These are phyloP conservation scores for Penicillium alfredii DNA, from an alignment of 495 filamentous ascomycete species.

Conservation along the genomic window DNA sequence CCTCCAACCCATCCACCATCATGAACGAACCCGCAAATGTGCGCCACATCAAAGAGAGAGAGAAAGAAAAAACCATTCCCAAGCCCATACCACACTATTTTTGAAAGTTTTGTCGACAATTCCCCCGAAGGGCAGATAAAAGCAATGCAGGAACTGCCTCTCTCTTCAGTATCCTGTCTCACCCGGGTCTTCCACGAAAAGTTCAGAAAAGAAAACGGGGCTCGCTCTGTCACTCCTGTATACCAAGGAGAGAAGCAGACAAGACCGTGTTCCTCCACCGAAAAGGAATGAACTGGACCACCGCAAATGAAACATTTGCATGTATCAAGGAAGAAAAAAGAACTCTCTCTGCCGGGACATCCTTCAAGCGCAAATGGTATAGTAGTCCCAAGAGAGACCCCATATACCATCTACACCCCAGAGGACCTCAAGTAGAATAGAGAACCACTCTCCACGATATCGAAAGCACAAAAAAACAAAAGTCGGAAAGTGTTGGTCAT, in stretches of 20 bases:
- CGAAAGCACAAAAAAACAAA: not conserved
- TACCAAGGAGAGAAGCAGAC: not conserved
- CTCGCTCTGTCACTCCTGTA: too few species aligned
- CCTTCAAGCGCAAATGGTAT: too few species aligned
- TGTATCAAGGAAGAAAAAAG: not conserved
- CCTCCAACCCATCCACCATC: constrained; percentile 6
- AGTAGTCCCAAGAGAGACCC: too few species aligned
- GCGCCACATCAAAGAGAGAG: constrained; percentile 4
- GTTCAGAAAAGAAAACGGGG: constrained; percentile 3
- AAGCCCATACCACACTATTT: constrained; percentile 7
- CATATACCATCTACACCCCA: too few species aligned
- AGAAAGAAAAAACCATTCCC: not conserved
- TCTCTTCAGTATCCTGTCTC: constrained; percentile 6
- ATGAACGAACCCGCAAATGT: too few species aligned
- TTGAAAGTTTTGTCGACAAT: constrained; percentile 1
- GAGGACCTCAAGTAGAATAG: too few species aligned
- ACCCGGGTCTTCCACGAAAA: constrained; percentile 11
- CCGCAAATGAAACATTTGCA: too few species aligned
- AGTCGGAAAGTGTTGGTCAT: not conserved
- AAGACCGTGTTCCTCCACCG: not conserved
- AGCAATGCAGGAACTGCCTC: constrained; percentile 9
- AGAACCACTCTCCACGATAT: too few species aligned
- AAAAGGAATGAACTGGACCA: constrained; percentile 17
- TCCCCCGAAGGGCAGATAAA: constrained; percentile 8
- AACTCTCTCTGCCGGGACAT: too few species aligned